phyloP scores from a whole-genome alignment of 1,139 yeast species.

The Taphrina betulina region DNA sequence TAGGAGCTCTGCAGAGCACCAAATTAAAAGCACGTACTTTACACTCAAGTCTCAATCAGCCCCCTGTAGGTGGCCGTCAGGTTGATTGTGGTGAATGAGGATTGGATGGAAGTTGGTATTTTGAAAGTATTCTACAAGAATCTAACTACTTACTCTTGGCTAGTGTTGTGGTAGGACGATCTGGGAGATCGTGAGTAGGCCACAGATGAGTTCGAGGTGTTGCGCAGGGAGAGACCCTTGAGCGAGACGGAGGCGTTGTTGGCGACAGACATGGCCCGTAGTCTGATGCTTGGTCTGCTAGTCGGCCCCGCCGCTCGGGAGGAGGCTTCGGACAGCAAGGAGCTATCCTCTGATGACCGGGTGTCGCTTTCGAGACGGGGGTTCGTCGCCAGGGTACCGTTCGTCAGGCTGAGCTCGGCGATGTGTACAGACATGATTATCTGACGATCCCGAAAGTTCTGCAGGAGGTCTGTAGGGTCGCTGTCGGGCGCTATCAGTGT shows the following conservation, averaged over 20 bases:
- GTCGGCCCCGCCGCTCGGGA: neutral
- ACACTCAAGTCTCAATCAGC: no score
- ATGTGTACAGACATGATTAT: constrained; percentile 11
- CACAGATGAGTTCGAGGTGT: neutral
- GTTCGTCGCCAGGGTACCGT: neutral
- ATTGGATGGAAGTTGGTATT: no score
- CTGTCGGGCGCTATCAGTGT: neutral
- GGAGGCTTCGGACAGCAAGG: neutral
- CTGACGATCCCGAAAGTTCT: constrained; percentile 9
- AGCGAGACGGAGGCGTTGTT: constrained; percentile 11
- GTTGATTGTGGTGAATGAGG: no score
- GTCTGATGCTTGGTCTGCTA: constrained; percentile 6
- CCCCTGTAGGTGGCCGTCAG: no score
- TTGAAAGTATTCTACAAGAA: no score
- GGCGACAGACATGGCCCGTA: constrained; percentile 15
- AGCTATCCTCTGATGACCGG: constrained; percentile 2
- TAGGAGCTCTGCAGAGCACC: no score
- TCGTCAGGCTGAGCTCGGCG: neutral
- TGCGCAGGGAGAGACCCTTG: constrained; percentile 4
- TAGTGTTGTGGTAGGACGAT: neutral
- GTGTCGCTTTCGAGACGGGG: neutral
- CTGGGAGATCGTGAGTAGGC: neutral
- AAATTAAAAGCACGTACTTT: no score
- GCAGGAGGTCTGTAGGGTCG: neutral
- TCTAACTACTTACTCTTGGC: no score